phyloP scores from a whole-genome alignment of 1,284 basidiomycete species.

The Cryptococcus floricola region DNA sequence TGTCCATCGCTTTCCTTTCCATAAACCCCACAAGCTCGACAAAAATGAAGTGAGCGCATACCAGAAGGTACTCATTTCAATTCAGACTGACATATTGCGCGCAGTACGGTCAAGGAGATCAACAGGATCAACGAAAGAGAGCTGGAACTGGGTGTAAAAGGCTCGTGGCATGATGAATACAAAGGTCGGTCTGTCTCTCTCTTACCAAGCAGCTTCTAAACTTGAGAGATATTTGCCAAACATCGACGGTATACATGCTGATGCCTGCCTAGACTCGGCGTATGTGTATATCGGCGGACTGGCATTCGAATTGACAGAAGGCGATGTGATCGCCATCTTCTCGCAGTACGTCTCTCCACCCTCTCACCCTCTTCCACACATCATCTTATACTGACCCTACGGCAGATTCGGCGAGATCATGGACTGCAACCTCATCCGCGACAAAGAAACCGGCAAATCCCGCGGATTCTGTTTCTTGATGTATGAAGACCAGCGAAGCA shows the following conservation, averaged over 20 bases:
- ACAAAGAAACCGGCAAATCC: constrained; percentile 82
- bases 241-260: background rate
- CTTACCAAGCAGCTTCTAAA: background rate
- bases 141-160: constrained; percentile 71
- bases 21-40: background rate
- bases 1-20: background rate
- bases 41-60: background rate
- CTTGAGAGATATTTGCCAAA: background rate
- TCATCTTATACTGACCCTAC: background rate
- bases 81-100: background rate
- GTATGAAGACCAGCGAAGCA: constrained; percentile 98
- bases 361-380: background rate
- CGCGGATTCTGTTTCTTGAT: constrained; percentile 95
- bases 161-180: constrained; percentile 97
- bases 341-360: constrained; percentile 69
- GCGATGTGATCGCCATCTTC: constrained; percentile 95
- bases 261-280: constrained; percentile 67
- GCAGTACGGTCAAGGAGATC: constrained; percentile 86
- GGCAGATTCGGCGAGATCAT: constrained; percentile 87
- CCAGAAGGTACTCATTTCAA: background rate
- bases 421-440: constrained; percentile 89
- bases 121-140: constrained; percentile 88
- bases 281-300: constrained; percentile 91
- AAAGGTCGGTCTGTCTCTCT: constrained; percentile 56
- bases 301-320: constrained; percentile 83